These are phyloP conservation scores for Centaurea solstitialis DNA, from an alignment of 129 eudicot genomes.

Conservation along the genomic window DNA sequence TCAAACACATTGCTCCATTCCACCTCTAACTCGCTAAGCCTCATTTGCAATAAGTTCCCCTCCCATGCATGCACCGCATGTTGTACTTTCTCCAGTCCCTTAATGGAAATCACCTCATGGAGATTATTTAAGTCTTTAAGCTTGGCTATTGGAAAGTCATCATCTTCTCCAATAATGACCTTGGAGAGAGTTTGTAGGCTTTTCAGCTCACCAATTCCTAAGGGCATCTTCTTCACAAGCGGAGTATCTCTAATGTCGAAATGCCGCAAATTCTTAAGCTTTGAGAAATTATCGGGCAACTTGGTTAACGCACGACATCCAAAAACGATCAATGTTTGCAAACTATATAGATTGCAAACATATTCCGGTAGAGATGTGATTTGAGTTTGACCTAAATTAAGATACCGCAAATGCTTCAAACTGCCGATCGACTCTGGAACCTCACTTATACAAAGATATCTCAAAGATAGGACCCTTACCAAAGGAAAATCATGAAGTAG, in stretches of 20 bases:
- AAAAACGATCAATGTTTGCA: background rate
- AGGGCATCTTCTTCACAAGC: slow-evolving; percentile 37
- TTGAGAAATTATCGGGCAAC: background rate
- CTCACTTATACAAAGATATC: background rate
- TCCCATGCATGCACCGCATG: slow-evolving; percentile 27
- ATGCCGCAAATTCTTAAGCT: slow-evolving; percentile 19
- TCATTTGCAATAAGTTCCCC: slow-evolving; percentile 23
- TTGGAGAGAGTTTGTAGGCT: slow-evolving; percentile 34
- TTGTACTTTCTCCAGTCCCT: slow-evolving; percentile 31
- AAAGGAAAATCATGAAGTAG: too few relatives aligned
- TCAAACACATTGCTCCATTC: slow-evolving; percentile 16
- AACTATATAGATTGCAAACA: background rate
- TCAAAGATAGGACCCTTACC: background rate
- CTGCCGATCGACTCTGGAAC: background rate
- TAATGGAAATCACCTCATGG: slow-evolving; percentile 19
- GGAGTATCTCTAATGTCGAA: slow-evolving; percentile 36
- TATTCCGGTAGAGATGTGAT: background rate
- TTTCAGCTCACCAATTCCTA: slow-evolving; percentile 30
- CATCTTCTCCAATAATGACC: slow-evolving; percentile 15
- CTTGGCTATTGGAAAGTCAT: slow-evolving; percentile 20
- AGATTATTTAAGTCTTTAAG: slow-evolving; percentile 22
- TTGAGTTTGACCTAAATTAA: background rate
- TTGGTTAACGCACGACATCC: background rate
- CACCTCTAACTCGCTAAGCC: slow-evolving; percentile 26
- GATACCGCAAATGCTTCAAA: background rate